Percentiles rank a stretch among this genome's conserved stretches.
Evolutionary conservation across 108 stramenopile species (phyloP).

Genomic region (Discostella stelligeroides): DNA sequence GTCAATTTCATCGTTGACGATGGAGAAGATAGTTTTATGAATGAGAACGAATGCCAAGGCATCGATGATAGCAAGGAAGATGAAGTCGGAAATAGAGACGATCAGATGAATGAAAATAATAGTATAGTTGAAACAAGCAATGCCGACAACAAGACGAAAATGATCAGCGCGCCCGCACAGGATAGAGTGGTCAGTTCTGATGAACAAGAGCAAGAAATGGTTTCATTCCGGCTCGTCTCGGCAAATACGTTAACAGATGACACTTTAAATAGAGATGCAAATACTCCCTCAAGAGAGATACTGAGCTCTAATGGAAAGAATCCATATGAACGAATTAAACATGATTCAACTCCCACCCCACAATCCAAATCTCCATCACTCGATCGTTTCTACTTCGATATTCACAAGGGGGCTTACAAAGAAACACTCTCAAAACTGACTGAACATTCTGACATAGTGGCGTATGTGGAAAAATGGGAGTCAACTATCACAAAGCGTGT

Average conservation of each 20-base stretch:
- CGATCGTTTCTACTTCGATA: constrained; percentile 33
- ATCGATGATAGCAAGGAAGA: not conserved
- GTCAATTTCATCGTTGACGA: constrained; percentile 29
- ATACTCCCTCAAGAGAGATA: not conserved
- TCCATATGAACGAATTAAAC: not conserved
- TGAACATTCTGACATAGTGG: constrained; percentile 28
- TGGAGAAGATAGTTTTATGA: constrained; percentile 26
- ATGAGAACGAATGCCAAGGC: constrained; percentile 2
- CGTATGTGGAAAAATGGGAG: constrained; percentile 51
- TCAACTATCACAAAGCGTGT: constrained; percentile 31
- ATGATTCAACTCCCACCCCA: not conserved
- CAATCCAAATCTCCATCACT: not conserved
- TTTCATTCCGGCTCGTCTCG: not conserved
- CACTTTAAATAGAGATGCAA: not conserved
- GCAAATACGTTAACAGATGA: constrained; percentile 3
- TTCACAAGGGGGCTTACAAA: constrained; percentile 36
- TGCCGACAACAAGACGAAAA: not conserved
- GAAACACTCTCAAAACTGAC: constrained; percentile 26
- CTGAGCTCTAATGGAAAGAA: not conserved
- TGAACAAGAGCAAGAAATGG: not conserved
- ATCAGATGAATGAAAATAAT: not conserved
- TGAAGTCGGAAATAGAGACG: not conserved
- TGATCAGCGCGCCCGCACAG: not conserved
- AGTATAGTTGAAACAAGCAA: not conserved
- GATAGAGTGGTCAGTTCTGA: not conserved